Evolutionary conservation across 768 basidiomycete species (phyloP), one percentile per base, ranked within the genome.

Genomic region (Kwoniella europaea): DNA sequence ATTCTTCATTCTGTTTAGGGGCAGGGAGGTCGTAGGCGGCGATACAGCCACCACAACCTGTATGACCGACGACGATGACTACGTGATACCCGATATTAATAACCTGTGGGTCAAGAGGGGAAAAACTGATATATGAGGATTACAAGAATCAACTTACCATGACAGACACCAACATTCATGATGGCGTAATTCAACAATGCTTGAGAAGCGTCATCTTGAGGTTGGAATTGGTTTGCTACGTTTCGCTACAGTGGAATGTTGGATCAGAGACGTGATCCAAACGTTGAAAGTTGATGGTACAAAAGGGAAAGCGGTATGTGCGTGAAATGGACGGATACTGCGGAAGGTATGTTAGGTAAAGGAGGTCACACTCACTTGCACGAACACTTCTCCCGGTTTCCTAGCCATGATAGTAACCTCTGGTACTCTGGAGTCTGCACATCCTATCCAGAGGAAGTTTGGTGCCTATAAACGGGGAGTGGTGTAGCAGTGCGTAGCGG

Each of bases 41-140:
- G 63, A 90, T 89, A 57, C 83, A 84, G 63, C 93, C 93, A 65
- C 92, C 93, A 80, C 93, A 96, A 66, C 88, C 86, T 12, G 90
- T 89, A 81, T 96, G 93, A 18, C 93, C 93, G 27, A 90, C 91
- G 76, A 95, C 85, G 71, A 92, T 85, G 71, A 95, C 92, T 93
- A n/a, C n/a, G n/a, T n/a, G n/a, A n/a, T n/a, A n/a, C n/a, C n/a
- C n/a, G n/a, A n/a, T n/a, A n/a, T n/a, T n/a, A n/a, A n/a, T n/a
- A n/a, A n/a, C n/a, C n/a, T n/a, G n/a, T n/a, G n/a, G n/a, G n/a
- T n/a, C n/a, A n/a, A n/a, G n/a, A n/a, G n/a, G n/a, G n/a, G n/a
- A n/a, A n/a, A n/a, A n/a, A n/a, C n/a, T n/a, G n/a, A n/a, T n/a
- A n/a, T n/a, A n/a, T n/a, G n/a, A n/a, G n/a, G n/a, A n/a, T n/a